These are phyloP conservation scores for Dillenia turbinata DNA, from an alignment of 164 flowering plant genomes.

Conservation along the genomic window DNA sequence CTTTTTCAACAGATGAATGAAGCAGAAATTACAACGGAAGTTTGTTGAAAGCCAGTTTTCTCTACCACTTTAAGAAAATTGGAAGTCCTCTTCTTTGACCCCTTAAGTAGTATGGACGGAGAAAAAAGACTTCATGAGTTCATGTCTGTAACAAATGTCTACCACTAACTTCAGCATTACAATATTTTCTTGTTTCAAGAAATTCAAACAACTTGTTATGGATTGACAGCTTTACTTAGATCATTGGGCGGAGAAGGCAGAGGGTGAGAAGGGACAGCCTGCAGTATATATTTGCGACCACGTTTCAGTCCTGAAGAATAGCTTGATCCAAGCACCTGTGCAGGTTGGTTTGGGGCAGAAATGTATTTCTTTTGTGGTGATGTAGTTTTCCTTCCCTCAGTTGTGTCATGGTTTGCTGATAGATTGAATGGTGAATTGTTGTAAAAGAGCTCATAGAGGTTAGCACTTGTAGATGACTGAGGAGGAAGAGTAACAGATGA, in stretches of 20 bases:
- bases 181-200: too few relatives aligned
- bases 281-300: conserved; percentile 1
- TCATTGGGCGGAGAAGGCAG: neutral
- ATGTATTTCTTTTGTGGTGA: conserved; percentile 2
- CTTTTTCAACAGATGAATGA: too few relatives aligned
- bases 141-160: neutral
- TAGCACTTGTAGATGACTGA: too few relatives aligned
- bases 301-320: neutral
- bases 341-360: neutral
- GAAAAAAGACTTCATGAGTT: neutral
- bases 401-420: neutral
- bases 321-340: neutral
- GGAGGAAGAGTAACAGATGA: too few relatives aligned
- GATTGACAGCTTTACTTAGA: neutral
- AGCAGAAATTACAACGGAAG: too few relatives aligned
- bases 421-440: too few relatives aligned
- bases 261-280: neutral
- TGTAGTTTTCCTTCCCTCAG: neutral
- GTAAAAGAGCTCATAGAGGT: too few relatives aligned
- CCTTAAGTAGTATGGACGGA: too few relatives aligned
- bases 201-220: too few relatives aligned
- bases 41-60: too few relatives aligned
- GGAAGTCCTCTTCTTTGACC: too few relatives aligned
- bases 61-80: too few relatives aligned
- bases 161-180: conserved; percentile 1